Percentiles rank a stretch among this genome's conserved stretches.
phyloP scores from a whole-genome alignment of 1,284 basidiomycete species.

The Malassezia sympodialis region DNA sequence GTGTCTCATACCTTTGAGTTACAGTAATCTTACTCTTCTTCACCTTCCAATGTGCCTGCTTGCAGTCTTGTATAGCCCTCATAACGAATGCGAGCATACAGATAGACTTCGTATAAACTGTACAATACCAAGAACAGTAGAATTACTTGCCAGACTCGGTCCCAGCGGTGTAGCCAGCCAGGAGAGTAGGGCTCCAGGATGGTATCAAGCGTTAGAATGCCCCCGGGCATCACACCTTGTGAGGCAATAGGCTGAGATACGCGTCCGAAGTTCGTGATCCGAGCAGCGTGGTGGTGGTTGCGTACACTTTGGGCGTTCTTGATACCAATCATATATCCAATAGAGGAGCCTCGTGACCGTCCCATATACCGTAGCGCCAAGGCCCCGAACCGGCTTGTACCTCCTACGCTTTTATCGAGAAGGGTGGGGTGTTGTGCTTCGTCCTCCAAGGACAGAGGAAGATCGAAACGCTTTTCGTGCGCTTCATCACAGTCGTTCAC shows the following conservation, averaged over 20 bases:
- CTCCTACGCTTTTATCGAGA: slow-evolving; percentile 30
- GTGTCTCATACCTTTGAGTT: slow-evolving; percentile 49
- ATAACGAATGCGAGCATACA: slow-evolving; percentile 1
- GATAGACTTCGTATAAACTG: slow-evolving; percentile 6
- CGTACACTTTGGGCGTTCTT: slow-evolving; percentile 70
- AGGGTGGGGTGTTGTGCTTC: slow-evolving; percentile 19
- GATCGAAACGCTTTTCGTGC: neutral
- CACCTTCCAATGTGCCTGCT: slow-evolving; percentile 23
- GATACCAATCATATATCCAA: slow-evolving; percentile 72
- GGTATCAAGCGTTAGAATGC: slow-evolving; percentile 76
- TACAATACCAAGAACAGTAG: slow-evolving; percentile 6
- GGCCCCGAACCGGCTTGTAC: slow-evolving; percentile 27
- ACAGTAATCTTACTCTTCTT: slow-evolving; percentile 39
- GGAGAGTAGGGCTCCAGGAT: slow-evolving; percentile 77
- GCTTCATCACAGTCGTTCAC: slow-evolving; percentile 44
- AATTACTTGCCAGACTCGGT: slow-evolving; percentile 5
- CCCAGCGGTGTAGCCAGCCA: slow-evolving; percentile 37
- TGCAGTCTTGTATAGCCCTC: slow-evolving; percentile 15
- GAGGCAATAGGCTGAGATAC: slow-evolving; percentile 18
- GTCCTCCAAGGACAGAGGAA: slow-evolving; percentile 7
- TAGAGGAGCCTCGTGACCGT: slow-evolving; percentile 45
- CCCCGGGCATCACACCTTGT: slow-evolving; percentile 46
- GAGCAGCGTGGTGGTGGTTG: slow-evolving; percentile 61
- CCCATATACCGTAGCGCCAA: slow-evolving; percentile 28
- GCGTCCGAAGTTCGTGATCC: slow-evolving; percentile 72